A percentile compares a stretch with the other conserved stretches of the same genome.
Evolutionary conservation across 306 rosid genomes (phyloP).

Genomic region (Oxytropis ochrocephala): DNA sequence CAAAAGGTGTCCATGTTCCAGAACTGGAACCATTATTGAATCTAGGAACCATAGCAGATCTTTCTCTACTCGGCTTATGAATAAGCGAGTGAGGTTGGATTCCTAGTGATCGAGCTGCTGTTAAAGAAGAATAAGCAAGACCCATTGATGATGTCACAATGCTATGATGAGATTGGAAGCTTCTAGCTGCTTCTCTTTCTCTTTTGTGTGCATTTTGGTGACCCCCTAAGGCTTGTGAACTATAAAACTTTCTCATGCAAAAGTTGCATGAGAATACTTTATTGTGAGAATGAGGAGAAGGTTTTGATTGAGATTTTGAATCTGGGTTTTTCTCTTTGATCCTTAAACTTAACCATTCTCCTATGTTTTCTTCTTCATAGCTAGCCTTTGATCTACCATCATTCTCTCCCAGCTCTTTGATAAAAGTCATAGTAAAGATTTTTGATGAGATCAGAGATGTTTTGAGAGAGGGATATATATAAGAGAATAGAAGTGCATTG

Average conservation of each 20-base stretch:
- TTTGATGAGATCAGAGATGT: background rate
- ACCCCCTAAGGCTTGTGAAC: constrained; percentile 76
- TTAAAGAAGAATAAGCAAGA: constrained; percentile 24
- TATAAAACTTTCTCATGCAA: constrained; percentile 66
- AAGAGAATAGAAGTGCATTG: background rate
- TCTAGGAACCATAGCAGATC: constrained; percentile 32
- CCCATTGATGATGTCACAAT: constrained; percentile 34
- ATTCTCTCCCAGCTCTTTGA: constrained; percentile 9
- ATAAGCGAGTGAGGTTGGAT: constrained; percentile 56
- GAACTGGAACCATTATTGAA: constrained; percentile 15
- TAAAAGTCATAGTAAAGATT: constrained; percentile 17
- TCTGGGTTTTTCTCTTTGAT: constrained; percentile 23
- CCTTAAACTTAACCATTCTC: constrained; percentile 68
- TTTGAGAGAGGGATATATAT: background rate
- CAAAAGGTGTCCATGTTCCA: constrained; percentile 39
- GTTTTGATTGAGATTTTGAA: constrained; percentile 37
- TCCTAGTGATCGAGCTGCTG: constrained; percentile 38
- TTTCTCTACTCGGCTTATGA: constrained; percentile 42
- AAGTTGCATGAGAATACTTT: constrained; percentile 66
- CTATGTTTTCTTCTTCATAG: constrained; percentile 13
- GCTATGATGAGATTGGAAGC: constrained; percentile 41
- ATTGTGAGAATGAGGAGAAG: background rate
- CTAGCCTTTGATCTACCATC: constrained; percentile 6
- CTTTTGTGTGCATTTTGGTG: constrained; percentile 83
- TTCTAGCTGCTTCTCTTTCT: constrained; percentile 65